Base-by-base conservation (phyloP, 2,329 filamentous ascomycete genomes). In the Trichoderma guizhouense region DNA sequence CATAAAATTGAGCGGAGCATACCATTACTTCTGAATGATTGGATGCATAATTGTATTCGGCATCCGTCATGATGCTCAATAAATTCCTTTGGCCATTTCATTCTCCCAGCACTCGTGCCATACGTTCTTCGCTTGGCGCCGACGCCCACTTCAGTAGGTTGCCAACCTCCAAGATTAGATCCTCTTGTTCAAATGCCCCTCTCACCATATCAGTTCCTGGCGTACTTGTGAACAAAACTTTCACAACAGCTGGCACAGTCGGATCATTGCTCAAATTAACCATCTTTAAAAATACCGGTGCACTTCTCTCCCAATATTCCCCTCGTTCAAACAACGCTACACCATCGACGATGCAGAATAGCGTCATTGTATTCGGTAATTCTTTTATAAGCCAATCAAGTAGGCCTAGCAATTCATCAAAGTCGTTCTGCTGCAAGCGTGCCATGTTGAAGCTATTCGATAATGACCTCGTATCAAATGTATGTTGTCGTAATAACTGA, bases 211-310 rank as follows among this genome's bases (percentile, higher is more conserved):
- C 47, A 2, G 72, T 64, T 4, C 71, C 73, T 0, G 72, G 71
- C n/a, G 74, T 71, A n/a, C 74, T 75, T 34, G 73, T 73, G 28
- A 75, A 75, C 9, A 75, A 43, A 7, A 75, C 36, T 36, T 75
- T 75, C 8, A 75, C 43, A 7, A 61, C 43, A 12, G 72, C 71
- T 1, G 12, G 34, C 0, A 72, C 15, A 30, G 21, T 57, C 0
- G 30, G 3, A 32, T 73, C 72, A 7, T 12, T 11, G 4, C 34
- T 26, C 1, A 73, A 30, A 18, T n/a, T 36, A 24, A 67, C 18
- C 18, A 67, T 30, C 28, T 28, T 57, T 14, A 30, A 28, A 14
- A 67, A 67, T 3, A 67, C 64, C 3, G 11, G 30, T 11, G 28
- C 11, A 7, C 24, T 32, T 18, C 57, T 15, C 18, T 18, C 47